Base-by-base conservation (phyloP, 805 yeast species). In the Spencermartinsiella europaea region DNA sequence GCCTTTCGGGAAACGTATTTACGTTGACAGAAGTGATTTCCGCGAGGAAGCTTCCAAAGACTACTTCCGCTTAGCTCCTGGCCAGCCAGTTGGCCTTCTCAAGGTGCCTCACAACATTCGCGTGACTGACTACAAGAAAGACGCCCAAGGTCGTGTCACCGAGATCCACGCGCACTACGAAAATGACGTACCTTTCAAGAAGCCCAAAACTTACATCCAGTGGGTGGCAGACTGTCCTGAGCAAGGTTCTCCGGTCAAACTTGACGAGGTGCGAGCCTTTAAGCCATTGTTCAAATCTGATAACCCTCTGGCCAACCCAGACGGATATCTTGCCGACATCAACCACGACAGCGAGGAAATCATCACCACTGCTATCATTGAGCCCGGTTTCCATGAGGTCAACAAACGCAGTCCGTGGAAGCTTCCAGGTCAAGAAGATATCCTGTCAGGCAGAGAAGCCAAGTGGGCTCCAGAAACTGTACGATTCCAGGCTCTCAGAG, bases 401-500 rank as follows among this genome's bases (percentile, higher is more conserved):
- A 69, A 77, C 57, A 65, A 66, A 50, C 80, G 77, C 55, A 80
- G 91, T 21, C 97, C 97, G 49, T 78, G 91, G 80, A 74, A 71
- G 34, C 46, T 45, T 25, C 74, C 81, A 22, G 73, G 75, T 27
- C 73, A 74, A 34, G 82, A 82, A 52, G 86, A 88, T 63, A 74
- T 75, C 61, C 83, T 89, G 54, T 73, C 76, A 56, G 97, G 93
- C 64, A 74, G 76, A 50, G 67, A 68, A 34, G 74, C 74, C 28
- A 69, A 74, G 52, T 67, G 75, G 17, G 76, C 79, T 2, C 78
- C 80, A 39, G 95, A 90, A 65, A 77, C 90, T n/a, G 88, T 86
- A 27, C 80, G 99, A 68, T 93, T 93, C 88, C 99, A 93, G 72
- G 99, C 96, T 25, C 77, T 93, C 67, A 81, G 99, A 70, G 91